Percentiles rank a stretch among this genome's conserved stretches.
Conservation (phyloP, 202 grass and related monocot species). For the Setaria viridis region DNA sequence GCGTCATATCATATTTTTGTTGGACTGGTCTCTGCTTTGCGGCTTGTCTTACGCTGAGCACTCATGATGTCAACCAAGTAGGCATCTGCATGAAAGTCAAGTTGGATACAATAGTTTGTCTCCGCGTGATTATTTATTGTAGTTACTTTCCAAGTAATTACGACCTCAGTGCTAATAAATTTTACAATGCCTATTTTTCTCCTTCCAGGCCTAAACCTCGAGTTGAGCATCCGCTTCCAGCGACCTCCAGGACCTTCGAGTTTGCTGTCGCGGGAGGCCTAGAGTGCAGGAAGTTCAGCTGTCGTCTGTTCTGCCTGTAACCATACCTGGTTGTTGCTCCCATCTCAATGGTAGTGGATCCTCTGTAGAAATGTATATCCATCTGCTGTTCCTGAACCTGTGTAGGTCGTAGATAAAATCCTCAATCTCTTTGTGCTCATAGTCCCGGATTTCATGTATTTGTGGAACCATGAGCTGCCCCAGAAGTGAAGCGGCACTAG, state of each 20-base stretch:
- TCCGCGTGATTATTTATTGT: not conserved
- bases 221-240: not conserved
- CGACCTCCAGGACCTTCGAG: conserved; percentile 3
- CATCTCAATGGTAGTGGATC: conserved; percentile 10
- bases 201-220: conserved; percentile 47
- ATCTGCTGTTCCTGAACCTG: conserved; percentile 22
- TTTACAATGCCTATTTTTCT: not conserved
- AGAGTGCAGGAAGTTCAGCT: conserved; percentile 4
- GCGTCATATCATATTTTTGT: not conserved
- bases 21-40: not conserved
- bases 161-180: not conserved
- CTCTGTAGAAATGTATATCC: conserved; percentile 44
- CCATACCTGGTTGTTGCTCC: conserved; percentile 8
- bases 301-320: conserved; percentile 5
- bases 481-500: not conserved
- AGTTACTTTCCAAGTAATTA: not conserved
- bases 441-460: not conserved
- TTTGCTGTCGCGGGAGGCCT: not conserved
- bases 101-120: not conserved
- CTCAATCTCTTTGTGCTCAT: not conserved
- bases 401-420: conserved; percentile 25
- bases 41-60: not conserved
- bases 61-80: not conserved
- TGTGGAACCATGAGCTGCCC: not conserved
- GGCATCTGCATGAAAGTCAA: not conserved